Evolutionary conservation across 768 basidiomycete genomes (phyloP).

Genomic region (Hypholoma sublateritium): DNA sequence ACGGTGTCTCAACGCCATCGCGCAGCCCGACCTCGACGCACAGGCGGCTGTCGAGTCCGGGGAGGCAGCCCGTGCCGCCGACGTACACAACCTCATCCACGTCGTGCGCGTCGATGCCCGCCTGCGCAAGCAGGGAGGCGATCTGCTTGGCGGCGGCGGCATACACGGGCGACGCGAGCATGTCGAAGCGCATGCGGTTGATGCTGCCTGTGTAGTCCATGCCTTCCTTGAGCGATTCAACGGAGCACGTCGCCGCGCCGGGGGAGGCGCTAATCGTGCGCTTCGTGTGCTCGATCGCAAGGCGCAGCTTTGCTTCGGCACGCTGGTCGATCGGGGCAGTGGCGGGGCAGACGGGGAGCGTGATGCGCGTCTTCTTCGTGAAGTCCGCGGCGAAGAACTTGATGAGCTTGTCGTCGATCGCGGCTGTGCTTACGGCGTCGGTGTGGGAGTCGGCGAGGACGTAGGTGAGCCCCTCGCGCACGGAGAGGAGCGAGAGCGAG

Average conservation of each 20-base stretch:
- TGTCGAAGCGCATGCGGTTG: slow-evolving; percentile 62
- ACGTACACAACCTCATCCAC: slow-evolving; percentile 82
- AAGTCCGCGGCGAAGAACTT: slow-evolving; percentile 95
- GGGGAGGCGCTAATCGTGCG: slow-evolving; percentile 85
- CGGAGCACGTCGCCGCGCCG: slow-evolving; percentile 86
- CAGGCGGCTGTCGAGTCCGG: slow-evolving; percentile 70
- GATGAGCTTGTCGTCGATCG: slow-evolving; percentile 80
- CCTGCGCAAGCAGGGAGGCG: slow-evolving; percentile 48
- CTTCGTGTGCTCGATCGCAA: slow-evolving; percentile 94
- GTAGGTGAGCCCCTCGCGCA: slow-evolving; percentile 74
- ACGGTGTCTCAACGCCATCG: slow-evolving; percentile 65
- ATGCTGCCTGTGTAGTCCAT: slow-evolving; percentile 74
- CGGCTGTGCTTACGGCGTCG: slow-evolving; percentile 58
- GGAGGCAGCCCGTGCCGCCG: slow-evolving; percentile 72
- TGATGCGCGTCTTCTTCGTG: slow-evolving; percentile 89
- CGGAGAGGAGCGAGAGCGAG: slow-evolving; percentile 65
- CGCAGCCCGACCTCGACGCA: slow-evolving; percentile 47
- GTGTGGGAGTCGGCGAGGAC: slow-evolving; percentile 54
- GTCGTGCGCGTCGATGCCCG: slow-evolving; percentile 59
- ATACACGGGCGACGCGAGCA: slow-evolving; percentile 63
- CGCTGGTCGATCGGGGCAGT: slow-evolving; percentile 56
- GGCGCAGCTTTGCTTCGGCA: slow-evolving; percentile 88
- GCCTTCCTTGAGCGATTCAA: slow-evolving; percentile 94
- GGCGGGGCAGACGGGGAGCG: slow-evolving; percentile 64
- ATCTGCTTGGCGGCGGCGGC: slow-evolving; percentile 51